phyloP scores from a whole-genome alignment of 2,329 filamentous ascomycete genomes.

The Penicillium sp. region DNA sequence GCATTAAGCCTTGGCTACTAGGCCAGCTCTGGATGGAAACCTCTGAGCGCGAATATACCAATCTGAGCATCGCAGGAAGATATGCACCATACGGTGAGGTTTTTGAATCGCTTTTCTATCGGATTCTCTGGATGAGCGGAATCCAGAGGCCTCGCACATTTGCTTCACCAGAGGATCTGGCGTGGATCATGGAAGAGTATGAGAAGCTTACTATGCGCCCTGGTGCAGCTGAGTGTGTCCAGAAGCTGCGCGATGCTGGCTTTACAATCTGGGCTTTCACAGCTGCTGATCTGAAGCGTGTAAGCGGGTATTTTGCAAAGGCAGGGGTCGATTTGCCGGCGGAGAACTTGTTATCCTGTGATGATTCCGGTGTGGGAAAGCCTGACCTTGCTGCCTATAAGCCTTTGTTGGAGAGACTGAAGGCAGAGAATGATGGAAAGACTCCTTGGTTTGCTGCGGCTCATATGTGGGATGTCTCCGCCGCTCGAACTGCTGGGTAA shows the following conservation, averaged over 20 bases:
- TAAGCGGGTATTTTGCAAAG: conserved; percentile 32
- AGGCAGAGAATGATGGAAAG: conserved; percentile 21
- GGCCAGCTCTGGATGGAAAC: conserved; percentile 50
- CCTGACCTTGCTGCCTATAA: conserved; percentile 32
- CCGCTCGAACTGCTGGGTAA: conserved; percentile 32
- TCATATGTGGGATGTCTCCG: conserved; percentile 39
- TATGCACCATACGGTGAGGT: conserved; percentile 47
- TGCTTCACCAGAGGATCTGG: conserved; percentile 45
- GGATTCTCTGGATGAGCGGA: conserved; percentile 47
- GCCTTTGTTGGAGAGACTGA: conserved; percentile 28
- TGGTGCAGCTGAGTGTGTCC: conserved; percentile 44
- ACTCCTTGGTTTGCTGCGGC: conserved; percentile 37
- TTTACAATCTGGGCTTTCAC: conserved; percentile 37
- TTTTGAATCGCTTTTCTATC: conserved; percentile 48
- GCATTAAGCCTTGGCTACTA: conserved; percentile 44
- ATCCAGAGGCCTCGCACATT: conserved; percentile 44
- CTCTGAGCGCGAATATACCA: conserved; percentile 52
- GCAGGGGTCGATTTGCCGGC: conserved; percentile 30
- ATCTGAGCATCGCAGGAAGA: conserved; percentile 45
- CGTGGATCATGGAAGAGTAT: conserved; percentile 44
- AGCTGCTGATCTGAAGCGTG: conserved; percentile 31
- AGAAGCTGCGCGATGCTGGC: conserved; percentile 37
- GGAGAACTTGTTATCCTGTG: conserved; percentile 34
- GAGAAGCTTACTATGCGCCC: conserved; percentile 36
- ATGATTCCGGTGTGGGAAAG: conserved; percentile 33